Percentiles rank a stretch among this genome's conserved stretches.
Conservation (phyloP, 2,329 filamentous ascomycete species). For the Cladosporium phlei region DNA sequence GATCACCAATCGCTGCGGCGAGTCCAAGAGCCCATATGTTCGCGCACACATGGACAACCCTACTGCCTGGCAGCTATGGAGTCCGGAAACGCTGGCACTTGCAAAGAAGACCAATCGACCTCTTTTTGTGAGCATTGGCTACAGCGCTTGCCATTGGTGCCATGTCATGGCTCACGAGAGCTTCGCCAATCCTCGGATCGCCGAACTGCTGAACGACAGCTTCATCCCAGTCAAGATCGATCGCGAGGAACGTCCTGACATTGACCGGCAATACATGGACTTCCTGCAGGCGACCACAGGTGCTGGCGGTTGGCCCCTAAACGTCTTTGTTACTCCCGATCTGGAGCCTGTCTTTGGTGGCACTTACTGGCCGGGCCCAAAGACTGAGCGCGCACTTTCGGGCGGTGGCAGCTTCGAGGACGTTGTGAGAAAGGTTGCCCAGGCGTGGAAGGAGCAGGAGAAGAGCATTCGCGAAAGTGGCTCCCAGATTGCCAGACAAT, state of each 20-base stretch:
- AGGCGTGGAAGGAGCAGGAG: constrained; percentile 78
- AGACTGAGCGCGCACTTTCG: constrained; percentile 46
- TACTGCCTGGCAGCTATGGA: constrained; percentile 89
- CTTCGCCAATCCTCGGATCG: constrained; percentile 78
- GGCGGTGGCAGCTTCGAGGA: constrained; percentile 72
- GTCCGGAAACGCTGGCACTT: constrained; percentile 67
- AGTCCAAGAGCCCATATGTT: constrained; percentile 65
- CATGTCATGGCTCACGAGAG: constrained; percentile 92
- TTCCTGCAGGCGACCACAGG: constrained; percentile 92
- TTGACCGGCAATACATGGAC: constrained; percentile 97
- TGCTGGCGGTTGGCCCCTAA: constrained; percentile 87
- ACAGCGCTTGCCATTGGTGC: constrained; percentile 86
- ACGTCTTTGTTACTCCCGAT: constrained; percentile 92
- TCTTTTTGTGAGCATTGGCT: constrained; percentile 91
- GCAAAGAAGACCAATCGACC: constrained; percentile 79
- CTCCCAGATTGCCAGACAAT: constrained; percentile 71
- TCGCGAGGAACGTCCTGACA: constrained; percentile 86
- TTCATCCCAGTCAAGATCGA: constrained; percentile 94
- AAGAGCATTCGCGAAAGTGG: constrained; percentile 77
- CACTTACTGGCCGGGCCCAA: constrained; percentile 89
- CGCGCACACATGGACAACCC: constrained; percentile 72
- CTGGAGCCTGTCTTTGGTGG: constrained; percentile 92
- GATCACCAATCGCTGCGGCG: constrained; percentile 50
- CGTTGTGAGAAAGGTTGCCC: constrained; percentile 71
- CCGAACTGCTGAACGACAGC: constrained; percentile 72